These are phyloP conservation scores for Sextonia rubra DNA, from an alignment of 164 flowering plant genomes.

Conservation along the genomic window DNA sequence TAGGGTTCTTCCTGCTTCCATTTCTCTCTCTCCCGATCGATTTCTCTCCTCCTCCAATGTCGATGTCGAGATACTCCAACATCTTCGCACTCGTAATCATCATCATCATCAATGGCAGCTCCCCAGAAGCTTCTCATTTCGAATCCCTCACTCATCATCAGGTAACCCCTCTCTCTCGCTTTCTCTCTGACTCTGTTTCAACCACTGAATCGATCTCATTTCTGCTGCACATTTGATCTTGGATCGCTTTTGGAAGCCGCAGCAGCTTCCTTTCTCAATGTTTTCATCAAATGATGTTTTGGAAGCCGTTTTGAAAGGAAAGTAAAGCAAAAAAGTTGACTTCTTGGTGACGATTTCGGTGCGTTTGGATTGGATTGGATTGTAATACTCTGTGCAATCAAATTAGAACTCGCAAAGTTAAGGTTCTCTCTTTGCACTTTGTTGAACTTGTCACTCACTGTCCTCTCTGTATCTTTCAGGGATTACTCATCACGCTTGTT, in stretches of 20 bases:
- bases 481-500: background rate
- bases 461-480: background rate
- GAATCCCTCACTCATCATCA: background rate
- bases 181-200: background rate
- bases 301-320: background rate
- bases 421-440: background rate
- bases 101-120: slow-evolving; percentile 3
- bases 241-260: background rate
- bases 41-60: background rate
- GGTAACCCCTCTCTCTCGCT: background rate
- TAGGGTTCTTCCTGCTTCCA: background rate
- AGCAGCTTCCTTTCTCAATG: background rate
- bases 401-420: background rate
- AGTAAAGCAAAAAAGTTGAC: background rate
- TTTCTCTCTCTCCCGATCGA: background rate
- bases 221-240: background rate
- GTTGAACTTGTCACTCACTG: background rate
- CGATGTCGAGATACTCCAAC: background rate
- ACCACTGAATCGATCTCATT: background rate
- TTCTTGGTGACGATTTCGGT: too few species aligned
- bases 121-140: slow-evolving; percentile 1
- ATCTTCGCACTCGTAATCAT: background rate
- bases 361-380: too few species aligned
- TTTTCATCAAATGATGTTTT: background rate
- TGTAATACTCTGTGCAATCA: too few species aligned